A percentile compares a stretch with the other conserved stretches of the same genome.
phyloP scores from a whole-genome alignment of 78 protist species.

The Dictyostelium discoideum region DNA sequence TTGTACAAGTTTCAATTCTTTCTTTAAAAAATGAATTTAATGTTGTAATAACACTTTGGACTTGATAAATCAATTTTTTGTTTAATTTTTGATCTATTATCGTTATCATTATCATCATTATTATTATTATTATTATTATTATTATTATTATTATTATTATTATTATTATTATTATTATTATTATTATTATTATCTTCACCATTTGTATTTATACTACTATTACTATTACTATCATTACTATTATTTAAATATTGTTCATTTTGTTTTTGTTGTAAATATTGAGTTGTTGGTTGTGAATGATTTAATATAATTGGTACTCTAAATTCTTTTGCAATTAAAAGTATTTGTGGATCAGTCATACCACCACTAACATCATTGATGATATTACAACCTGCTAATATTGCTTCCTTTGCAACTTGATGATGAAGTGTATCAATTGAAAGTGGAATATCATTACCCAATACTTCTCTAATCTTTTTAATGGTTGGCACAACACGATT shows the following conservation, averaged over 20 bases:
- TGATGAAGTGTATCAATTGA: constrained; percentile 82
- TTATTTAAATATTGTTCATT: neutral
- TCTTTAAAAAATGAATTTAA: constrained; percentile 35
- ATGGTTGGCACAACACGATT: constrained; percentile 72
- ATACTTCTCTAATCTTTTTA: constrained; percentile 22
- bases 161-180: neutral
- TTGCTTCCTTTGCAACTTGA: constrained; percentile 66
- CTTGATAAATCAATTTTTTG: neutral
- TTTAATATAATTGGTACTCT: constrained; percentile 73
- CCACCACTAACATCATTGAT: constrained; percentile 86
- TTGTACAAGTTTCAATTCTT: constrained; percentile 22
- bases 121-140: too few species aligned
- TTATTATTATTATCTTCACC: neutral
- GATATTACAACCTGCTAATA: constrained; percentile 70
- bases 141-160: neutral
- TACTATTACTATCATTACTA: neutral
- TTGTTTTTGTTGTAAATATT: constrained; percentile 53
- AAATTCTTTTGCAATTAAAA: constrained; percentile 41
- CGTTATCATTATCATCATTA: neutral
- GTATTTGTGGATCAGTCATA: constrained; percentile 46
- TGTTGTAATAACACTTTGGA: constrained; percentile 7
- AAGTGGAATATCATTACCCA: constrained; percentile 14
- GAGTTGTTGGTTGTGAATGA: constrained; percentile 70
- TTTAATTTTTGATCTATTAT: neutral
- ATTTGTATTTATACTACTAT: neutral